These are phyloP conservation scores for Geranium incanum DNA, from an alignment of 441 rosid species.

Conservation along the genomic window DNA sequence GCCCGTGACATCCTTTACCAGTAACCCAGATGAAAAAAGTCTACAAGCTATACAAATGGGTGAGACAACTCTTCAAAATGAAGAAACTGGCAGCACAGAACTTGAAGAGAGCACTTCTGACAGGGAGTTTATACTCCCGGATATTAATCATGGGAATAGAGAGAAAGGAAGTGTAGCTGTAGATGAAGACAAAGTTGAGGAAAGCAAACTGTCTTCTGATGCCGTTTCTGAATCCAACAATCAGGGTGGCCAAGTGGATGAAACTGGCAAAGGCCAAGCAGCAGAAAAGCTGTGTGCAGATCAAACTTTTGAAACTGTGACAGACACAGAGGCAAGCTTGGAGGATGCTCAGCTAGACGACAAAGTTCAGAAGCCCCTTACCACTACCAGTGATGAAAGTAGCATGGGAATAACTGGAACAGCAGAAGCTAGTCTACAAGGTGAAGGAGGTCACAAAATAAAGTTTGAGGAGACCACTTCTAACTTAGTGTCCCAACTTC, in stretches of 20 bases:
- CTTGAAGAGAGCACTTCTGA: slow-evolving; percentile 23
- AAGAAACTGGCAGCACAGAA: slow-evolving; percentile 9
- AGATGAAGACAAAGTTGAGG: slow-evolving; percentile 14
- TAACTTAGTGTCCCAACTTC: slow-evolving; percentile 10
- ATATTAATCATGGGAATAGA: slow-evolving; percentile 18
- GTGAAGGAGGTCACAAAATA: slow-evolving; percentile 2
- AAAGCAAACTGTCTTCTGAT: slow-evolving; percentile 18
- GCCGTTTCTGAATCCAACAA: slow-evolving; percentile 12
- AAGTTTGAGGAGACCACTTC: slow-evolving; percentile 3
- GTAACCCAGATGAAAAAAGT: slow-evolving; percentile 15
- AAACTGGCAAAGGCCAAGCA: slow-evolving; percentile 11
- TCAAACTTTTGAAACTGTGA: slow-evolving; percentile 6
- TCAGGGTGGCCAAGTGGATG: slow-evolving; percentile 14
- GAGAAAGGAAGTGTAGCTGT: slow-evolving; percentile 5
- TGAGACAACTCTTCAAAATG: slow-evolving; percentile 20
- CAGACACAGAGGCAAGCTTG: slow-evolving; percentile 3
- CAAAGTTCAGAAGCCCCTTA: slow-evolving; percentile 3
- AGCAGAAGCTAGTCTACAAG: background rate
- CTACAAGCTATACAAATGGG: slow-evolving; percentile 13
- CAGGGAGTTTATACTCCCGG: slow-evolving; percentile 20
- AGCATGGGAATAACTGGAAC: slow-evolving; percentile 9
- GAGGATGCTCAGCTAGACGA: slow-evolving; percentile 6
- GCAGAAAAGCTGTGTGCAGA: slow-evolving; percentile 17
- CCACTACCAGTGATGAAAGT: slow-evolving; percentile 5
- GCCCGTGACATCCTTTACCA: slow-evolving; percentile 11